Percentiles rank a stretch among this genome's conserved stretches.
Evolutionary conservation across 176 grass and related monocot genomes (phyloP).

Genomic region (maize (Zea mays)): Zm-B73-REFERENCE-NAM-5.0 NC_050098.1:30657001-30657500

Average conservation of each 20-base stretch:
- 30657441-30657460: constrained; percentile 25
- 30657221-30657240: not conserved
- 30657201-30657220: not conserved
- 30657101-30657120: constrained; percentile 15
- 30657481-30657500: constrained; percentile 55
- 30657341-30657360: constrained; percentile 13
- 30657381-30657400: constrained; percentile 13
- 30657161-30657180: constrained; percentile 1
- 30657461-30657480: constrained; percentile 49
- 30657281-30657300: not conserved
- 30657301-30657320: not conserved
- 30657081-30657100: constrained; percentile 9
- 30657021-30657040: constrained; percentile 12
- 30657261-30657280: constrained; percentile 1
- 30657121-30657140: not conserved
- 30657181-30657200: not conserved
- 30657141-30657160: not conserved
- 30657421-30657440: constrained; percentile 28
- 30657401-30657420: not conserved
- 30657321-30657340: constrained; percentile 16
- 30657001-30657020: not conserved
- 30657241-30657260: not conserved
- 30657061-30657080: not conserved
- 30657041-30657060: not conserved
- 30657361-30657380: not conserved